phyloP scores from a whole-genome alignment of 352 stramenopile genomes.

The Phytopythium montanum region DNA sequence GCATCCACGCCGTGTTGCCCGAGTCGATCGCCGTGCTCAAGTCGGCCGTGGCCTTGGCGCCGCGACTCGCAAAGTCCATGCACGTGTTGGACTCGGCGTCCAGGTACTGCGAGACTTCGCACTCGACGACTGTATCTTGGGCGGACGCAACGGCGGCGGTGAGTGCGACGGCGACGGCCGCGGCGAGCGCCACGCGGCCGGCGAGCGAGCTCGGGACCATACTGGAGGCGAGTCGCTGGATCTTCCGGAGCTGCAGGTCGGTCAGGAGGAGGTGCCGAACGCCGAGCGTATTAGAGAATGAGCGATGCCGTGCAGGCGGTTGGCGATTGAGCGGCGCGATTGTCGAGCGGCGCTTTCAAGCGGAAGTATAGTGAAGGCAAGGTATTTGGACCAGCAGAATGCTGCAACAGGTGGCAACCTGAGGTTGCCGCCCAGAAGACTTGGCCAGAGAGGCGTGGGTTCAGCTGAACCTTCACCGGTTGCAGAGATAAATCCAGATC shows the following conservation, averaged over 20 bases:
- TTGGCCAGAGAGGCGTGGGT: not conserved
- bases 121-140: slow-evolving; percentile 29
- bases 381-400: not conserved
- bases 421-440: no score
- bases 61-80: slow-evolving; percentile 31
- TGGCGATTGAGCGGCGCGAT: no score
- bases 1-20: slow-evolving; percentile 68
- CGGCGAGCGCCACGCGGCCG: not conserved
- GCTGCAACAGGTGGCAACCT: not conserved
- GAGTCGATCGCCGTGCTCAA: slow-evolving; percentile 30
- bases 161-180: slow-evolving; percentile 42
- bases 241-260: not conserved
- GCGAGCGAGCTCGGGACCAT: not conserved
- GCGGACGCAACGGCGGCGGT: slow-evolving; percentile 57
- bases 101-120: slow-evolving; percentile 30
- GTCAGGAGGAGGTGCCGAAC: not conserved
- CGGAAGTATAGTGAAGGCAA: not conserved
- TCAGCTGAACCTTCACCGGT: no score
- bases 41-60: slow-evolving; percentile 28
- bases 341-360: not conserved
- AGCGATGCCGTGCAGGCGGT: not conserved
- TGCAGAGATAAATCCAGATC: not conserved
- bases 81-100: slow-evolving; percentile 27
- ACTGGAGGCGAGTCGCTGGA: not conserved
- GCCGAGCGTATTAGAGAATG: not conserved